Percentiles rank a stretch among this genome's conserved stretches.
phyloP scores from a whole-genome alignment of 1,139 yeast genomes.

The Scheffersomyces titani region DNA sequence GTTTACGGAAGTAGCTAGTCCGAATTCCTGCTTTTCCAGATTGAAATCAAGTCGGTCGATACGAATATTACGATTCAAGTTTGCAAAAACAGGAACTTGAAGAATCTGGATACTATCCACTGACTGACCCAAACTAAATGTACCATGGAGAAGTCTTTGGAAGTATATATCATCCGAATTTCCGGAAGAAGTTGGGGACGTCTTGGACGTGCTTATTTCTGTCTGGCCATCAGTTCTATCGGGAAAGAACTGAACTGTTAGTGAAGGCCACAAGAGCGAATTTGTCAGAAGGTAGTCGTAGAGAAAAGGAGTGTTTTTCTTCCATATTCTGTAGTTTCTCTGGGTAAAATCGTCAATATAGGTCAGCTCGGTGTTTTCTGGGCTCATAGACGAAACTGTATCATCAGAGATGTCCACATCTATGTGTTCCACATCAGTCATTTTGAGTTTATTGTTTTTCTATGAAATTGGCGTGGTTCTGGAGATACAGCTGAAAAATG shows the following conservation, averaged over 20 bases:
- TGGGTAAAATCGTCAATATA: constrained; percentile 30
- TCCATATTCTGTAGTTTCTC: constrained; percentile 50
- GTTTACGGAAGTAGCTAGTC: constrained; percentile 26
- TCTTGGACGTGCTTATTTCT: constrained; percentile 1
- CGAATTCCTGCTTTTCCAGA: constrained; percentile 45
- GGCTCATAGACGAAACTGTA: neutral
- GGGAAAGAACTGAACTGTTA: constrained; percentile 57
- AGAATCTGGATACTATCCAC: constrained; percentile 40
- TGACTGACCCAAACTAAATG: constrained; percentile 47
- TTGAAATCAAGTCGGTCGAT: constrained; percentile 38
- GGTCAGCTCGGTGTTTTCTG: constrained; percentile 1
- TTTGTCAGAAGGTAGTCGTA: constrained; percentile 54
- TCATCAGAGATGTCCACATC: neutral
- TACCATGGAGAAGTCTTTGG: constrained; percentile 42
- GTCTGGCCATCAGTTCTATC: constrained; percentile 26
- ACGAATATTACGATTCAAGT: constrained; percentile 31
- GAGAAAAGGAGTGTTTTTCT: constrained; percentile 54
- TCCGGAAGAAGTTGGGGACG: constrained; percentile 1
- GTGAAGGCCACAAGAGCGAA: constrained; percentile 56
- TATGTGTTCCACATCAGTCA: neutral
- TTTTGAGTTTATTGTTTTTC: neutral
- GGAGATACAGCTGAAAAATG: neutral
- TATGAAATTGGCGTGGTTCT: neutral
- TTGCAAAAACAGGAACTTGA: constrained; percentile 35
- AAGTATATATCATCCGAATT: constrained; percentile 14